Evolutionary conservation across 805 yeast genomes (phyloP).

Genomic region (Lipomyces lipofer): DNA sequence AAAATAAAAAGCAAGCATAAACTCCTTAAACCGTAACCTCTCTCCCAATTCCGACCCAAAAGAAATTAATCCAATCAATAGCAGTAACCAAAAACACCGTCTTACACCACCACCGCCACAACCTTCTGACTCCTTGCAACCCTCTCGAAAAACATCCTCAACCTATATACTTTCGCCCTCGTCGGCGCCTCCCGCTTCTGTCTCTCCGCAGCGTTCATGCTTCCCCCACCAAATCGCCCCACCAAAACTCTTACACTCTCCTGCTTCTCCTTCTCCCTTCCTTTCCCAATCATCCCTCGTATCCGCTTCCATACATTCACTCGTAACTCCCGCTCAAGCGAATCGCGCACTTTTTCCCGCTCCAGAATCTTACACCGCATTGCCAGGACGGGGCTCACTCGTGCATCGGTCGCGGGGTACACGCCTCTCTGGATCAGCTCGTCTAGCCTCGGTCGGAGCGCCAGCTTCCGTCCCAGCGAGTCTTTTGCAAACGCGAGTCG

Average conservation of each 20-base stretch:
- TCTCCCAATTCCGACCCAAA: too few relatives aligned
- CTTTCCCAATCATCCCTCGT: not conserved
- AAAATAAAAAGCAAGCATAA: too few relatives aligned
- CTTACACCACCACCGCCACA: not conserved
- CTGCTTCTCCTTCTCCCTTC: conserved; percentile 8
- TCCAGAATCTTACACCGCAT: conserved; percentile 32
- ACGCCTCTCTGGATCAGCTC: conserved; percentile 36
- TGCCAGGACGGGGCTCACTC: conserved; percentile 27
- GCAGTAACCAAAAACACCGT: too few relatives aligned
- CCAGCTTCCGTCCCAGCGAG: conserved; percentile 32
- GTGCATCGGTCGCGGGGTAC: conserved; percentile 29
- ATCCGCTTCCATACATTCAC: conserved; percentile 7
- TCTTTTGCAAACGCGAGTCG: conserved; percentile 31
- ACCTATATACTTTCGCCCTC: conserved; percentile 28
- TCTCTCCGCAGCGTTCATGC: not conserved
- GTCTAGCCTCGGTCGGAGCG: conserved; percentile 31
- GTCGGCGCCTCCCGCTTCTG: conserved; percentile 18
- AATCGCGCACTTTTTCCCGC: conserved; percentile 33
- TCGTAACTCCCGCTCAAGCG: conserved; percentile 19
- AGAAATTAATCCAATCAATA: not conserved
- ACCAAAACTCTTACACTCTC: conserved; percentile 15
- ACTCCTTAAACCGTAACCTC: too few relatives aligned
- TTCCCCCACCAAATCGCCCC: conserved; percentile 1
- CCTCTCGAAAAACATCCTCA: conserved; percentile 27
- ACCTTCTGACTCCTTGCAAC: conserved; percentile 11